Evolutionary conservation across 345 rosid species (phyloP).

Genomic region (Acer negundo): DNA sequence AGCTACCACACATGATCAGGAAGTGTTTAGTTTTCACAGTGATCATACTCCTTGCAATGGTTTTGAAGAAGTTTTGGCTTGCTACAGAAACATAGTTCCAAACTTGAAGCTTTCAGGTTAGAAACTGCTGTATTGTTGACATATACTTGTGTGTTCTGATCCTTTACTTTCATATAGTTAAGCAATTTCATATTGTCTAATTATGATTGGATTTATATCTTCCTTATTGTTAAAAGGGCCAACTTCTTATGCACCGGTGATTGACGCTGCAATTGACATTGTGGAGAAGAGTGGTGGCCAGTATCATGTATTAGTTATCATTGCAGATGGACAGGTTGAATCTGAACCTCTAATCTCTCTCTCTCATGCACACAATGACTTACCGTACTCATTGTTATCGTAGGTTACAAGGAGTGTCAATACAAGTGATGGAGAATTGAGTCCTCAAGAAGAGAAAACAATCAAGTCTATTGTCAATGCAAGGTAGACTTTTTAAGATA

Average conservation of each 20-base stretch:
- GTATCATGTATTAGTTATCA: conserved; percentile 69
- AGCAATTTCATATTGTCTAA: background rate
- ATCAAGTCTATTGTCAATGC: conserved; percentile 60
- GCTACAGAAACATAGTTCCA: conserved; percentile 65
- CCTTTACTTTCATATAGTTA: no score
- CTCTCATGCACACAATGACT: background rate
- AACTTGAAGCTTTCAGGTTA: conserved; percentile 66
- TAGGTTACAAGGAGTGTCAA: conserved; percentile 63
- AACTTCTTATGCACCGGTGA: conserved; percentile 72
- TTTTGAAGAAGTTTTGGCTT: conserved; percentile 77
- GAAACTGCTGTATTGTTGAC: background rate
- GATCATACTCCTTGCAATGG: conserved; percentile 82
- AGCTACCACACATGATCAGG: conserved; percentile 79
- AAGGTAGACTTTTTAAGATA: conserved; percentile 39
- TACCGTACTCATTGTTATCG: background rate
- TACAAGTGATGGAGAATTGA: conserved; percentile 44
- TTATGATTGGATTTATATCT: background rate
- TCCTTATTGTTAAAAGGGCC: conserved; percentile 51
- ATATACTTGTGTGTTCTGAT: no score
- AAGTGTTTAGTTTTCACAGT: conserved; percentile 69
- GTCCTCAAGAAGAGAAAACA: conserved; percentile 64
- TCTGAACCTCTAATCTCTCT: background rate
- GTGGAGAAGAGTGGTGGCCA: conserved; percentile 73
- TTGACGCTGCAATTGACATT: conserved; percentile 65
- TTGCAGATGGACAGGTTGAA: conserved; percentile 87